Evolutionary conservation across 192 early-diverging fungal species (phyloP), one percentile per base, ranked within the genome.

Genomic region (Oehlia diaphana): DNA sequence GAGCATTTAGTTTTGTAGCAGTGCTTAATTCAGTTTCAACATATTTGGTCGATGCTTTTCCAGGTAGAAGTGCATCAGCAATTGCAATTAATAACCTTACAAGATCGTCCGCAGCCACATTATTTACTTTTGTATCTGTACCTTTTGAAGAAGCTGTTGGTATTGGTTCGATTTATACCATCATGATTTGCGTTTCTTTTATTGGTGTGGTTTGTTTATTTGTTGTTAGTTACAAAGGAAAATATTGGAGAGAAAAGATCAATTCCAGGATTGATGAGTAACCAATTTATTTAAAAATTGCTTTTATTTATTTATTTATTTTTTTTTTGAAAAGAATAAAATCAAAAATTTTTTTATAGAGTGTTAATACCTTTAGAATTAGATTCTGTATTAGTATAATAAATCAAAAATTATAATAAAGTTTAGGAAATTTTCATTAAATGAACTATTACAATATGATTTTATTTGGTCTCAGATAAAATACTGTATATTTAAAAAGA

Each of bases 41-140:
- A 13, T 76, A 76, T 65, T 44, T 76, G 39, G 50, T 79, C 19
- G 77, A 79, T 31, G 77, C 67, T 31, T 70, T 49, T 61, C 77
- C 77, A 12, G 42, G 16, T 12, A 35, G 8, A 13, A 62, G 50
- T 10, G 77, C 77, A 39, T 79, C 77, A 13, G 73, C 37, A 33
- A 39, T 75, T 3, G 53, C 72, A 21, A 53, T 63, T 7, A 76
- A 80, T 39, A 62, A 63, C 44, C 74, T 50, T 64, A 16, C 74
- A 5, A 50, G 72, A n/a, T 62, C 16, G 14, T 1, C 65, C 23
- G 6, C 37, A 3, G 72, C 72, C 6, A 31, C 53, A 4, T 26
- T 80, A 47, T 13, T 44, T 10, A 63, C 72, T 47, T 13, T 61
- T 3, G 0, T 75, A 14, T 61, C 73, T 6, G 9, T 9, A 21